These are phyloP conservation scores for Ascochyta koolunga DNA, from an alignment of 2,329 filamentous ascomycete genomes.

Conservation along the genomic window DNA sequence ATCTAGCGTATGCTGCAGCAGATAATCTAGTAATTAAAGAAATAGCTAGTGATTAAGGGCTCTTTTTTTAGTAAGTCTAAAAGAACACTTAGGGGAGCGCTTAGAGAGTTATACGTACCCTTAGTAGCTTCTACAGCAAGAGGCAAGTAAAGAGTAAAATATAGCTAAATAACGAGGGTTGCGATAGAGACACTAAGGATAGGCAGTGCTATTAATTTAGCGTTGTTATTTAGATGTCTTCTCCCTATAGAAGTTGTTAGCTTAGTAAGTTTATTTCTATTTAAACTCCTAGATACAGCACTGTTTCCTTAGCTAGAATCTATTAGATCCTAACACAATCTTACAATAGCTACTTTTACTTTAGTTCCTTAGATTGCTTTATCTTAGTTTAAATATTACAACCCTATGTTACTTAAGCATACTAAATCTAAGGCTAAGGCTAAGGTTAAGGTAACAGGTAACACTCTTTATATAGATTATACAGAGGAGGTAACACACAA, in stretches of 20 bases:
- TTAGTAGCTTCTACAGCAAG: not conserved
- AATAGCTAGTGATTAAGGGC: not conserved
- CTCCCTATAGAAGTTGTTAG: not conserved
- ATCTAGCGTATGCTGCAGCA: not conserved
- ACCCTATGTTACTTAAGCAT: too few relatives aligned
- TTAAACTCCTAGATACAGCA: not conserved
- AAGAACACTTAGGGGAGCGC: not conserved
- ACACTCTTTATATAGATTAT: not conserved
- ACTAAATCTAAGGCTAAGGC: too few relatives aligned
- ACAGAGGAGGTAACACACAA: not conserved
- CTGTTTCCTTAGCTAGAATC: not conserved
- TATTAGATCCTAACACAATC: too few relatives aligned
- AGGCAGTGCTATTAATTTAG: not conserved
- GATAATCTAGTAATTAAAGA: not conserved
- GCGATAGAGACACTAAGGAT: not conserved
- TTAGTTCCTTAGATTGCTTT: too few relatives aligned
- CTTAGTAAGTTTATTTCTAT: not conserved
- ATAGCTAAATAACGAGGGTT: not conserved
- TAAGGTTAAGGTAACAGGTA: too few relatives aligned
- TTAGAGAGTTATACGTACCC: not conserved
- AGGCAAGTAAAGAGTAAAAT: not conserved
- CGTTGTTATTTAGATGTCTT: too few relatives aligned
- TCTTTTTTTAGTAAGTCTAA: not conserved
- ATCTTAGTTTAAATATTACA: too few relatives aligned
- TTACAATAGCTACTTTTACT: too few relatives aligned